Evolutionary conservation across 345 rosid genomes (phyloP).

Genomic region (Hypericum androsaemum): DNA sequence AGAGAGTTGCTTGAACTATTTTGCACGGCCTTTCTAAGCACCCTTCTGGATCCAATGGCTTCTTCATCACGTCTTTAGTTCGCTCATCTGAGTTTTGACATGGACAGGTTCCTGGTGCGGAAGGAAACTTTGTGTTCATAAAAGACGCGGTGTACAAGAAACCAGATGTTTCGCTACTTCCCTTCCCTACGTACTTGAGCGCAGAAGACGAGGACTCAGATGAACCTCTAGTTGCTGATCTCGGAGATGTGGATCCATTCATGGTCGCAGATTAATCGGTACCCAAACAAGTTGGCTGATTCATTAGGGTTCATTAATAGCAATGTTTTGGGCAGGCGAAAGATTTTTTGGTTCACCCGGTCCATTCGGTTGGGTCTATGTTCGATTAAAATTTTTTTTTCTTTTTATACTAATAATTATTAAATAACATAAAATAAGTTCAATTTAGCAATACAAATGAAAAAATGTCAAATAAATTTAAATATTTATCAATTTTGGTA

Average conservation of each 20-base stretch:
- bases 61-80: background rate
- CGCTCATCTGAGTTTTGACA: background rate
- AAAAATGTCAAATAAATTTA: too few relatives aligned
- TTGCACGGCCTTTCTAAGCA: too few relatives aligned
- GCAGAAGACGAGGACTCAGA: constrained; percentile 51
- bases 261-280: constrained; percentile 37
- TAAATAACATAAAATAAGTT: too few relatives aligned
- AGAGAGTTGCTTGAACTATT: too few relatives aligned
- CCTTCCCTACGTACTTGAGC: constrained; percentile 74
- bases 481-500: too few relatives aligned
- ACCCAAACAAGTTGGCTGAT: background rate
- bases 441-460: too few relatives aligned
- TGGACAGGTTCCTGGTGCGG: constrained; percentile 79
- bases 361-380: too few relatives aligned
- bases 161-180: constrained; percentile 61
- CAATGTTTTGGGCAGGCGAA: background rate
- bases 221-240: constrained; percentile 58
- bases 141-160: constrained; percentile 73
- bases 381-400: too few relatives aligned
- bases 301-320: constrained; percentile 4
- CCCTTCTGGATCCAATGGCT: too few relatives aligned
- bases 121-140: constrained; percentile 83
- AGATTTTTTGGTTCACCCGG: constrained; percentile 7
- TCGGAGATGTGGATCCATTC: constrained; percentile 81
- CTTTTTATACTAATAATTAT: too few relatives aligned